Evolutionary conservation across 306 rosid species (phyloP), one percentile per base, ranked within the genome.

Genomic region (Quercus alba): DNA sequence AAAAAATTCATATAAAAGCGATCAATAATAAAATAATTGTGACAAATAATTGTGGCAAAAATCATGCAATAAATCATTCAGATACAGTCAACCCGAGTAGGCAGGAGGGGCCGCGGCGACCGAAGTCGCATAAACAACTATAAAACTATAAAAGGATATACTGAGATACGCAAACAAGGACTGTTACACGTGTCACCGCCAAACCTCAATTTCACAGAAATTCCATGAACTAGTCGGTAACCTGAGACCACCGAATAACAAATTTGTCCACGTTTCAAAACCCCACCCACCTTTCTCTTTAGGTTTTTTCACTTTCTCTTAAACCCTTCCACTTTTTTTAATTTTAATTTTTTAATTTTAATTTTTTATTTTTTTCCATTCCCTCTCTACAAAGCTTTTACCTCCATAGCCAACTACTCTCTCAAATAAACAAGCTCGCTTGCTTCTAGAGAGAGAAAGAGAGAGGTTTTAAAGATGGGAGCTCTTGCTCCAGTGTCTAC

Each of bases 401-500:
- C 13, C 56, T 71, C n/a, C 44, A 44, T 52, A 38, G 58, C 51
- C 2, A 21, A 14, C 28, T 25, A 58, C 72, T 44, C 31, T 46
- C 67, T 23, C 56, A 59, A 15, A 70, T 21, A 12, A 67, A 8
- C 46, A 72, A 58, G 20, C 63, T 17, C 6, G 78, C 72, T 28
- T n/a, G 61, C 72, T 5, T 63, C 20, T n/a, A 52, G 56, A 73
- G 78, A 6, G 70, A 23, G 74, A 41, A 74, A 51, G 10, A 54
- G 38, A 66, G 68, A 58, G 52, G 30, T 31, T 41, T 41, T 72
- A 28, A 76, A 80, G 44, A 92, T 94, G 98, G 94, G 95, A 15
- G 97, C 97, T 84, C 91, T 92, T 20, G 87, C 90, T 77, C 83
- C 94, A 5, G 33, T 82, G 59, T 21, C 80, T 38, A 66, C 87